Conservation (phyloP, 1,284 basidiomycete species). For the Hymenochaete sp. region DNA sequence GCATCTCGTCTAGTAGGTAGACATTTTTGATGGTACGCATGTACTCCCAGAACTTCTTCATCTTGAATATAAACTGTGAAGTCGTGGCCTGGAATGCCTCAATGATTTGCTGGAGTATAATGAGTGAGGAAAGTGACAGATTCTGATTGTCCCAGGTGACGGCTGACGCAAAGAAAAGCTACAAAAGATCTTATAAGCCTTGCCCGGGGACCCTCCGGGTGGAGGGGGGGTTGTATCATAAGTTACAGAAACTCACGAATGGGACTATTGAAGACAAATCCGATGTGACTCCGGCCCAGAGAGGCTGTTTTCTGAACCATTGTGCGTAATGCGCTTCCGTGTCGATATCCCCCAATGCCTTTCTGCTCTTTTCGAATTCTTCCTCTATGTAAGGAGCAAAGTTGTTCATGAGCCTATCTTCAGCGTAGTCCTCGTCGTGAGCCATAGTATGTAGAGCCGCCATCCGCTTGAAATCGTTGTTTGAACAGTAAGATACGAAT, state of each 20-base stretch:
- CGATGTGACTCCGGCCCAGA: background rate
- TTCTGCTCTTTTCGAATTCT: slow-evolving; percentile 8
- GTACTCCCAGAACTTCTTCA: slow-evolving; percentile 7
- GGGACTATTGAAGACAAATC: background rate
- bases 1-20: slow-evolving; percentile 11
- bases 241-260: slow-evolving; percentile 5
- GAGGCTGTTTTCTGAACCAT: slow-evolving; percentile 2
- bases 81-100: slow-evolving; percentile 12
- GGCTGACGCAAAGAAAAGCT: slow-evolving; percentile 10
- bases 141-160: slow-evolving; percentile 7
- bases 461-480: slow-evolving; percentile 6
- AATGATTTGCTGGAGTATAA: slow-evolving; percentile 17
- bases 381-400: slow-evolving; percentile 6
- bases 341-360: background rate
- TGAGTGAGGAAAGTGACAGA: slow-evolving; percentile 16
- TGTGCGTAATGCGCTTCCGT: background rate
- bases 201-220: too few species aligned
- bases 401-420: slow-evolving; percentile 6
- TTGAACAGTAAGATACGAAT: slow-evolving; percentile 6
- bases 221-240: background rate
- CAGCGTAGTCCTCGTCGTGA: background rate
- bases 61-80: slow-evolving; percentile 2
- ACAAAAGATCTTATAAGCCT: too few species aligned
- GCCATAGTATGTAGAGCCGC: slow-evolving; percentile 6
- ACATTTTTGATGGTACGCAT: slow-evolving; percentile 14